These are phyloP conservation scores for Tillandsia fasciculata DNA, from an alignment of 176 grass and related monocot genomes.

Conservation along the genomic window DNA sequence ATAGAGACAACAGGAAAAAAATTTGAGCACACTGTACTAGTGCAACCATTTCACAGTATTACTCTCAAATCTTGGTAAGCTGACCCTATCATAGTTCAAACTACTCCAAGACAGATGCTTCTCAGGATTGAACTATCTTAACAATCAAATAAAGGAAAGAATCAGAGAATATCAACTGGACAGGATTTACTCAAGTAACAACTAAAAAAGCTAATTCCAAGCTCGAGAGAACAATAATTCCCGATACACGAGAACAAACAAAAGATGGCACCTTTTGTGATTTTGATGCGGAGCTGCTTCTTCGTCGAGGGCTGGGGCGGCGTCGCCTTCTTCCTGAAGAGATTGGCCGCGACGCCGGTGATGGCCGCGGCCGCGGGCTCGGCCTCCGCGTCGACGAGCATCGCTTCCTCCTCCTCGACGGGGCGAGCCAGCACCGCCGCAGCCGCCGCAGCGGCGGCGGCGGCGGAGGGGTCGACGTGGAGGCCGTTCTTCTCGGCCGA, in stretches of 20 bases:
- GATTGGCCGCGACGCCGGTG: constrained; percentile 59
- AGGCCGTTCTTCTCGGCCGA: constrained; percentile 56
- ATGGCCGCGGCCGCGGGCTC: constrained; percentile 14
- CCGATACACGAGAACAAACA: neutral
- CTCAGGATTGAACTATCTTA: too few species aligned
- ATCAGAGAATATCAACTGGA: too few species aligned
- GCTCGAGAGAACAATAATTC: constrained; percentile 10
- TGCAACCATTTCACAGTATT: too few species aligned
- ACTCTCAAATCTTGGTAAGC: too few species aligned
- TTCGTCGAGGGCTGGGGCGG: constrained; percentile 66
- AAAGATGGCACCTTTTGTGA: constrained; percentile 38
- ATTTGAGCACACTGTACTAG: too few species aligned
- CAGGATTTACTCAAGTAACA: neutral
- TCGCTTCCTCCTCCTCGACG: constrained; percentile 55
- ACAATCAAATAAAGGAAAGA: too few species aligned
- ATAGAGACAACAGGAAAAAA: too few species aligned
- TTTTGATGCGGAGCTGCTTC: constrained; percentile 92
- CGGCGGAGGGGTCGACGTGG: constrained; percentile 31
- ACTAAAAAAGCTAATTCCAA: constrained; percentile 9
- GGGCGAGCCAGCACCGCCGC: constrained; percentile 9
- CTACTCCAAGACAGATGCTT: too few species aligned
- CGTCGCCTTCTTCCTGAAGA: constrained; percentile 89
- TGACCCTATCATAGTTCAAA: too few species aligned
- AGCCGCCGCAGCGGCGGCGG: constrained; percentile 22
- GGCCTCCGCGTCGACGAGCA: constrained; percentile 63